These are phyloP conservation scores for Spencermartinsiella ligniputridi DNA, from an alignment of 1,139 yeast species.

Conservation along the genomic window DNA sequence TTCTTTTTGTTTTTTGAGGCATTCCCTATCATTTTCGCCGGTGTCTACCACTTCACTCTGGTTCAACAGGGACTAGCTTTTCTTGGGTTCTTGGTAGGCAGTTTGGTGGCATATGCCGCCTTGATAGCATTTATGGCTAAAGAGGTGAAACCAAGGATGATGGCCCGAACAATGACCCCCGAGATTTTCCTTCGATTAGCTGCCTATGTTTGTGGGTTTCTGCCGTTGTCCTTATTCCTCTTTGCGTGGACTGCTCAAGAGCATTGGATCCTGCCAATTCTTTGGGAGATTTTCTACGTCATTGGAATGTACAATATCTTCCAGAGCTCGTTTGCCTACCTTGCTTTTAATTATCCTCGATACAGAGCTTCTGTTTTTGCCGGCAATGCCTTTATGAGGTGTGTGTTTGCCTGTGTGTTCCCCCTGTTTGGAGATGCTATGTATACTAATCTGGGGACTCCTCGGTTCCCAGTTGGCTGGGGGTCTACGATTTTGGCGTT, in stretches of 20 bases:
- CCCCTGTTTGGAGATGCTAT: constrained; percentile 51
- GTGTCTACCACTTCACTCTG: constrained; percentile 43
- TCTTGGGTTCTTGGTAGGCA: constrained; percentile 44
- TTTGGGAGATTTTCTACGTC: constrained; percentile 73
- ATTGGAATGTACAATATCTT: constrained; percentile 69
- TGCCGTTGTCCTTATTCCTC: constrained; percentile 46
- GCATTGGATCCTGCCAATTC: constrained; percentile 78
- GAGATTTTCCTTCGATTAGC: constrained; percentile 16
- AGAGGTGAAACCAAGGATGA: constrained; percentile 12
- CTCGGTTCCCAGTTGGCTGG: constrained; percentile 51
- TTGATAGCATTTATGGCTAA: constrained; percentile 14
- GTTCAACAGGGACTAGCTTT: constrained; percentile 48
- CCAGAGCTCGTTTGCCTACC: constrained; percentile 66
- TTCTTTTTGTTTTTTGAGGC: constrained; percentile 58
- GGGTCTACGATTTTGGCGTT: constrained; percentile 49
- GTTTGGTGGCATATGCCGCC: constrained; percentile 25
- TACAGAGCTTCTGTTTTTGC: constrained; percentile 56
- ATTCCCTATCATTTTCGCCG: constrained; percentile 49
- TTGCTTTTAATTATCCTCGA: constrained; percentile 72
- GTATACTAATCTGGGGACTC: constrained; percentile 43
- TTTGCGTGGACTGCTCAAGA: constrained; percentile 58
- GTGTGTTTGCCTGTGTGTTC: constrained; percentile 50
- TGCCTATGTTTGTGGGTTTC: constrained; percentile 47
- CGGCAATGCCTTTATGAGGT: constrained; percentile 47
- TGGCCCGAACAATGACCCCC: constrained; percentile 15